Percentiles rank a stretch among this genome's conserved stretches.
phyloP scores from a whole-genome alignment of 768 basidiomycete species.

The Tylopilus rubrobrunneus region DNA sequence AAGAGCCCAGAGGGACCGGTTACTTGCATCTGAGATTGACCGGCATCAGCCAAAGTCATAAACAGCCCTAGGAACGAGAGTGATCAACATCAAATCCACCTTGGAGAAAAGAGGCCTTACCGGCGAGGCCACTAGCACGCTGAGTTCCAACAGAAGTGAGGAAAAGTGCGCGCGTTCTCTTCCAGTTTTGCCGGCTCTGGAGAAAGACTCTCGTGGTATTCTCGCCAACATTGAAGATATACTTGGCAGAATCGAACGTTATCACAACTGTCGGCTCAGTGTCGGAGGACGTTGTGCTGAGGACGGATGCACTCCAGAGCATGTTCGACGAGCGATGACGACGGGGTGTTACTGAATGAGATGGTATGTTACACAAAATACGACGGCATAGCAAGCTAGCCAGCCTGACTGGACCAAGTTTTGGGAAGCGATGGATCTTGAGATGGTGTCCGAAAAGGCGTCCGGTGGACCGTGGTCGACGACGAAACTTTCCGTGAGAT shows the following conservation, averaged over 20 bases:
- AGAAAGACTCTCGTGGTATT: constrained; percentile 71
- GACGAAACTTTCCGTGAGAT: no score
- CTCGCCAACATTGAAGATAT: constrained; percentile 87
- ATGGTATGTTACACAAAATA: constrained; percentile 24
- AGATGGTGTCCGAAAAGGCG: no score
- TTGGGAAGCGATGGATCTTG: no score
- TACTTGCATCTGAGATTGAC: constrained; percentile 52
- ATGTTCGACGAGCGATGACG: constrained; percentile 30
- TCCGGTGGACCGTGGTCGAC: no score
- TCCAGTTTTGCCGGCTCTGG: constrained; percentile 63
- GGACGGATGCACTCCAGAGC: constrained; percentile 63
- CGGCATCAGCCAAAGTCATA: constrained; percentile 77
- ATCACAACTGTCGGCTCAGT: constrained; percentile 77
- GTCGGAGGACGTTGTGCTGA: constrained; percentile 62
- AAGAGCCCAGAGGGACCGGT: constrained; percentile 71
- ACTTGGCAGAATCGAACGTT: constrained; percentile 74
- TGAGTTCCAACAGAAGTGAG: constrained; percentile 62
- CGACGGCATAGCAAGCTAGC: constrained; percentile 26
- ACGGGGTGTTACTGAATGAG: constrained; percentile 3
- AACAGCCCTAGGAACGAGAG: constrained; percentile 49
- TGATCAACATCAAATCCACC: background rate
- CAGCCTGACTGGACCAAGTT: constrained; percentile 14
- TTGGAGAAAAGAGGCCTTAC: constrained; percentile 36
- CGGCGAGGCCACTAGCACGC: constrained; percentile 67
- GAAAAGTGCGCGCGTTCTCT: constrained; percentile 67